Evolutionary conservation across 805 yeast genomes (phyloP).

Genomic region (Candida xiaguanensis): DNA sequence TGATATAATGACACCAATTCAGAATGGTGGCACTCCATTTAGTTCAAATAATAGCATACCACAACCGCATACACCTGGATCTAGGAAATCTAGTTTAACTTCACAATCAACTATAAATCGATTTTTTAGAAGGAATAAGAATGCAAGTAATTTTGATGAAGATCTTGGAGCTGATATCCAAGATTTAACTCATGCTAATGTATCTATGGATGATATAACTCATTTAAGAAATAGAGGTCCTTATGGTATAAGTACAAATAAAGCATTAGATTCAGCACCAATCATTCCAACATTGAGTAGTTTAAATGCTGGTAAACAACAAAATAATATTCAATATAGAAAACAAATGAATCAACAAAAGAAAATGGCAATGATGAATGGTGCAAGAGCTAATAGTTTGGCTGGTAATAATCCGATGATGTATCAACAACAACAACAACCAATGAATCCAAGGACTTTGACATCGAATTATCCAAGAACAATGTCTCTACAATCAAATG

Average conservation of each 20-base stretch:
- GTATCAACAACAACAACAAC: slow-evolving; percentile 8
- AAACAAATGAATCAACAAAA: slow-evolving; percentile 66
- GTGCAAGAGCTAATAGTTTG: slow-evolving; percentile 45
- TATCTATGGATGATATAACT: slow-evolving; percentile 63
- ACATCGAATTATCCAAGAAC: slow-evolving; percentile 11
- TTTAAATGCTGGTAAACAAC: slow-evolving; percentile 11
- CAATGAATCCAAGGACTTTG: slow-evolving; percentile 1
- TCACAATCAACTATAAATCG: slow-evolving; percentile 37
- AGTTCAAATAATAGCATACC: slow-evolving; percentile 2
- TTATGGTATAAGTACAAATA: slow-evolving; percentile 44
- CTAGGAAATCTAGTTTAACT: slow-evolving; percentile 35
- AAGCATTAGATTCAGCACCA: slow-evolving; percentile 58
- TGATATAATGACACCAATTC: slow-evolving; percentile 25
- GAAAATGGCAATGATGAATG: slow-evolving; percentile 48
- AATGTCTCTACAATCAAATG: slow-evolving; percentile 15
- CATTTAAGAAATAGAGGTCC: slow-evolving; percentile 66
- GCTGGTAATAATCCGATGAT: slow-evolving; percentile 31
- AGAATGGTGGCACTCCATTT: slow-evolving; percentile 6
- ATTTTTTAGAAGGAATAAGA: slow-evolving; percentile 40
- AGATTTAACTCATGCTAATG: slow-evolving; percentile 32
- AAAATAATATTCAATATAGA: slow-evolving; percentile 60
- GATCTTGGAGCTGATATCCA: slow-evolving; percentile 26
- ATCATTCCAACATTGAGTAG: slow-evolving; percentile 82
- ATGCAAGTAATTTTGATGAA: slow-evolving; percentile 16
- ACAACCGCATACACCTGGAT: neutral